Evolutionary conservation across 768 basidiomycete genomes (phyloP).

Genomic region (Lactarius quietus): DNA sequence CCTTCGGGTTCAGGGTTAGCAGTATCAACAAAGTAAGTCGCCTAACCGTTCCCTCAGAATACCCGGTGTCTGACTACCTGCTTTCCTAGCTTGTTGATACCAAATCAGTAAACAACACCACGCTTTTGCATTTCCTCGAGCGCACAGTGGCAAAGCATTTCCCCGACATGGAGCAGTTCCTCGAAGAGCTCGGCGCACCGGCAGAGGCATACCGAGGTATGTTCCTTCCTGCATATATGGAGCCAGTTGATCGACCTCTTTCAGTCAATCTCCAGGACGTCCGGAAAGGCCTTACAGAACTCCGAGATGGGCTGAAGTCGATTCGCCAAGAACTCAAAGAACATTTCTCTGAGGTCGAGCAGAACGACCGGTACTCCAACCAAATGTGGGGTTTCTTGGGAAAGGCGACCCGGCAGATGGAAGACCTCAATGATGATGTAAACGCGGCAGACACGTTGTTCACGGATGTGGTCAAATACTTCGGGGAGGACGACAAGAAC

Average conservation of each 20-base stretch:
- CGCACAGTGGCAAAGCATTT: slow-evolving; percentile 85
- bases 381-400: slow-evolving; percentile 92
- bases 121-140: slow-evolving; percentile 91
- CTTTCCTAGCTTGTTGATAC: slow-evolving; percentile 83
- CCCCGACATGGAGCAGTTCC: slow-evolving; percentile 79
- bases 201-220: slow-evolving; percentile 89
- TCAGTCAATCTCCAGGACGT: slow-evolving; percentile 85
- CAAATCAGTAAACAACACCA: slow-evolving; percentile 92
- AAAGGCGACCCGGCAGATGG: slow-evolving; percentile 68
- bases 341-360: slow-evolving; percentile 70
- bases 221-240: neutral
- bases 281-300: slow-evolving; percentile 66
- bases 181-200: slow-evolving; percentile 85
- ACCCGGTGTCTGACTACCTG: neutral
- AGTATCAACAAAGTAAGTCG: slow-evolving; percentile 88
- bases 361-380: slow-evolving; percentile 73
- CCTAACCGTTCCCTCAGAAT: neutral
- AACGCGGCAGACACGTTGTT: slow-evolving; percentile 82
- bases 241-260: slow-evolving; percentile 20
- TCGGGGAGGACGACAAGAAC: slow-evolving; percentile 88
- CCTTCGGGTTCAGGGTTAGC: slow-evolving; percentile 94
- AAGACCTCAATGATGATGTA: slow-evolving; percentile 84
- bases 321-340: slow-evolving; percentile 80
- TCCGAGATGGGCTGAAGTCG: slow-evolving; percentile 70
- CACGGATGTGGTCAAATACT: slow-evolving; percentile 82